A percentile compares a stretch with the other conserved stretches of the same genome.
phyloP scores from a whole-genome alignment of 768 basidiomycete species.

The Cystofilobasidium ferigula region DNA sequence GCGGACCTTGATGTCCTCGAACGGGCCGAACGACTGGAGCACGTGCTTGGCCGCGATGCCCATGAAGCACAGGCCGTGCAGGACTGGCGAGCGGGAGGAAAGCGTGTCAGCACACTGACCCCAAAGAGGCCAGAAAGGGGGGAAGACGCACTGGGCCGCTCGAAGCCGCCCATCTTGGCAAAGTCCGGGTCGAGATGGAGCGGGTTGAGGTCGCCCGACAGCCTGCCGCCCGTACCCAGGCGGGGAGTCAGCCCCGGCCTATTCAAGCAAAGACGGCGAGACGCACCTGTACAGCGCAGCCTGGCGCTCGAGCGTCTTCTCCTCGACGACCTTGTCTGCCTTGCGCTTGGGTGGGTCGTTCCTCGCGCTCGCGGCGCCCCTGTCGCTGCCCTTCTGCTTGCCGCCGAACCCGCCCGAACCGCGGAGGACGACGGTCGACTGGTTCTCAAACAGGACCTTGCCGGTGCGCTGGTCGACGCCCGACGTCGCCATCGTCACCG shows the following conservation, averaged over 20 bases:
- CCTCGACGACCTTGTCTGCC: conserved; percentile 78
- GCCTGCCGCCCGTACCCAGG: conserved; percentile 40
- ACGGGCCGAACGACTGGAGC: conserved; percentile 69
- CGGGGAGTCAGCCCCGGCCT: neutral
- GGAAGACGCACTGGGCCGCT: conserved; percentile 55
- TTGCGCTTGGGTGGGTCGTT: conserved; percentile 70
- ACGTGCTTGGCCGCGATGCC: conserved; percentile 90
- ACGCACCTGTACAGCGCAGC: conserved; percentile 79
- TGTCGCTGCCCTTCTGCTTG: conserved; percentile 70
- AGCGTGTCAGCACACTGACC: conserved; percentile 5
- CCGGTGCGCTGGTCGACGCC: conserved; percentile 72
- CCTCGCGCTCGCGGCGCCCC: conserved; percentile 71
- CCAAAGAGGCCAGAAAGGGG: conserved; percentile 34
- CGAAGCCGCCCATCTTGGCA: conserved; percentile 88
- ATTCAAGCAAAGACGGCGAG: no score
- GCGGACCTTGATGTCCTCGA: conserved; percentile 90
- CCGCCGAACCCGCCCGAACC: conserved; percentile 95
- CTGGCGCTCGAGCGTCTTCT: conserved; percentile 68
- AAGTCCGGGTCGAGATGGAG: conserved; percentile 88
- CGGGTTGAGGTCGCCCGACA: conserved; percentile 87
- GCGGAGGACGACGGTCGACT: conserved; percentile 80
- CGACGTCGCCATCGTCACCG: conserved; percentile 65
- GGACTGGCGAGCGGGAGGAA: conserved; percentile 29
- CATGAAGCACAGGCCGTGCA: conserved; percentile 71
- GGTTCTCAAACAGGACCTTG: conserved; percentile 77